Evolutionary conservation across 2,329 filamentous ascomycete species (phyloP).

Genomic region (Colletotrichum siamense): DNA sequence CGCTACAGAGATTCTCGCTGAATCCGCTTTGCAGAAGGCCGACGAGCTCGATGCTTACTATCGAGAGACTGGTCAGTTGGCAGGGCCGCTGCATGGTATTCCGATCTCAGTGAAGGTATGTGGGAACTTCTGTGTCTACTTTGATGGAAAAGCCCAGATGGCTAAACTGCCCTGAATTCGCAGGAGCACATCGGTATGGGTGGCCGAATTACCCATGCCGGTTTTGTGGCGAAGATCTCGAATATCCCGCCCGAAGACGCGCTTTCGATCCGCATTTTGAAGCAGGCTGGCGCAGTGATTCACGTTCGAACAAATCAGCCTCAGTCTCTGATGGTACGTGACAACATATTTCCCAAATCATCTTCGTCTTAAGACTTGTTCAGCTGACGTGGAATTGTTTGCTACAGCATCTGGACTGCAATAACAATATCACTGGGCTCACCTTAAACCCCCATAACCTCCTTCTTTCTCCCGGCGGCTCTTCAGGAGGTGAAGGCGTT

Average conservation of each 20-base stretch:
- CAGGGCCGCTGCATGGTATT: constrained; percentile 70
- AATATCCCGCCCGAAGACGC: constrained; percentile 55
- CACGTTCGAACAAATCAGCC: constrained; percentile 62
- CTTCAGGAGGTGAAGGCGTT: constrained; percentile 71
- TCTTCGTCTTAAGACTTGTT: not conserved
- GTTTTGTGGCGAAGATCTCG: constrained; percentile 67
- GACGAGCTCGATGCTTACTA: constrained; percentile 53
- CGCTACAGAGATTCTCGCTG: constrained; percentile 59
- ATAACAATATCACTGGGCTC: not conserved
- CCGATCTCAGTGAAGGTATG: constrained; percentile 74
- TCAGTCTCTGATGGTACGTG: not conserved
- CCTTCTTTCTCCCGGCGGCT: constrained; percentile 65
- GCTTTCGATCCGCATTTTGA: constrained; percentile 45
- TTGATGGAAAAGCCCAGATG: too few species aligned
- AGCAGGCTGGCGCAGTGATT: constrained; percentile 55
- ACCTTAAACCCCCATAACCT: constrained; percentile 55
- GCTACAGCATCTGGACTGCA: not conserved
- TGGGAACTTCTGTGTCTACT: constrained; percentile 30
- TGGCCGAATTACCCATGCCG: constrained; percentile 63
- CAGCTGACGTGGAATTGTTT: accelerated
- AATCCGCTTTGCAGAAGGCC: constrained; percentile 54
- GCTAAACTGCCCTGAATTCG: not conserved
- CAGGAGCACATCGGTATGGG: constrained; percentile 23
- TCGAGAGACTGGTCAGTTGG: constrained; percentile 45
- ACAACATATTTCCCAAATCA: not conserved